These are phyloP conservation scores for Carex pumila DNA, from an alignment of 176 grass and related monocot genomes.

Conservation along the genomic window DNA sequence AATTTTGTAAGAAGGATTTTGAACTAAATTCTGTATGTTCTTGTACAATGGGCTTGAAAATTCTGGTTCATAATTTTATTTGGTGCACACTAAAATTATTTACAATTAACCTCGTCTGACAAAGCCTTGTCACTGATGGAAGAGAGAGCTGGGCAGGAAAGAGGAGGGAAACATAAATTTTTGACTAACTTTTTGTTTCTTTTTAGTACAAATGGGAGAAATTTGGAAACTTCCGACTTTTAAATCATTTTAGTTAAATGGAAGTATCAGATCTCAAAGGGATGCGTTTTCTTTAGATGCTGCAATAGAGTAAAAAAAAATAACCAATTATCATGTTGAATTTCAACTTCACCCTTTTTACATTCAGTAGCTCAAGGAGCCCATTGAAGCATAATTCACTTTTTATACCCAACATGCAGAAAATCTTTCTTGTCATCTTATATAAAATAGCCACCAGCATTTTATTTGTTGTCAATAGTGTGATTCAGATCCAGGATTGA, in stretches of 20 bases:
- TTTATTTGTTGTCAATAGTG: not conserved
- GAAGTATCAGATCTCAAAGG: not conserved
- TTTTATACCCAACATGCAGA: not conserved
- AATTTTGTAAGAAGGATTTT: not conserved
- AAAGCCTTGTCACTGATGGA: not conserved
- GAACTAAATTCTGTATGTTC: not conserved
- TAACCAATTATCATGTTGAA: not conserved
- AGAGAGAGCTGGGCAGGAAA: not conserved
- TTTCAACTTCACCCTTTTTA: not conserved
- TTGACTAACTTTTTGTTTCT: not conserved
- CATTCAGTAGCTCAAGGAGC: not conserved
- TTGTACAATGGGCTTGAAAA: not conserved
- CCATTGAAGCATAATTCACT: not conserved
- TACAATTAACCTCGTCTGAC: not conserved
- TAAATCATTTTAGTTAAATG: not conserved
- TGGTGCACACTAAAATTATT: not conserved
- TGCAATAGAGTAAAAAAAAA: not conserved
- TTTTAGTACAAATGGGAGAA: not conserved
- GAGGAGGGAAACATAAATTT: not conserved
- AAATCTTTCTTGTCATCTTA: not conserved
- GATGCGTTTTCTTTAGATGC: not conserved
- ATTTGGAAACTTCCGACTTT: not conserved
- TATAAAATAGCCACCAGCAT: not conserved
- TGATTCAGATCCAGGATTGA: too few species aligned
- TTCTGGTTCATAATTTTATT: not conserved